Conservation (phyloP, 805 yeast species). For the Cyberlindnera xishuangbannaensis region DNA sequence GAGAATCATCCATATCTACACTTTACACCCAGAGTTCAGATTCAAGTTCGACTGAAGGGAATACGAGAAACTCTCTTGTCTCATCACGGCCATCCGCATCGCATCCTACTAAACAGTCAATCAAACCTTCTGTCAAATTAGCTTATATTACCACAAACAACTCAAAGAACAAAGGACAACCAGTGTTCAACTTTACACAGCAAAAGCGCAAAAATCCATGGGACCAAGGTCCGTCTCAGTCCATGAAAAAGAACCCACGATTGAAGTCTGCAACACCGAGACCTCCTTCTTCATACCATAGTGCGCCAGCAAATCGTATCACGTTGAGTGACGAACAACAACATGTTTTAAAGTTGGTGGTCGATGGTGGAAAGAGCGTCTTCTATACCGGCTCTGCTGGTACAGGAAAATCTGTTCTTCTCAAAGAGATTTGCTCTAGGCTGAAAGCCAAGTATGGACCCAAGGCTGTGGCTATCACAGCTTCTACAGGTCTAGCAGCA, state of each 20-base stretch:
- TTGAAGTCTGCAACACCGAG: too few species aligned
- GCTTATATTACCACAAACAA: conserved; percentile 11
- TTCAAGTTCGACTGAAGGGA: conserved; percentile 5
- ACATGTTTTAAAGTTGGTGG: conserved; percentile 45
- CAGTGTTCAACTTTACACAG: too few species aligned
- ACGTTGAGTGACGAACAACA: conserved; percentile 42
- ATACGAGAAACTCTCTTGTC: too few species aligned
- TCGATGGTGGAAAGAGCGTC: conserved; percentile 46
- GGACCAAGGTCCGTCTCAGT: too few species aligned
- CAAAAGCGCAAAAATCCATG: neutral
- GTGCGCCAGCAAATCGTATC: conserved; percentile 1
- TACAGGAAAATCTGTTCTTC: conserved; percentile 75
- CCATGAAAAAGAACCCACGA: too few species aligned
- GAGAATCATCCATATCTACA: neutral
- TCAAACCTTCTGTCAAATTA: too few species aligned
- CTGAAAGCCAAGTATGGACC: conserved; percentile 39
- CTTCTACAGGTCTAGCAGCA: conserved; percentile 96
- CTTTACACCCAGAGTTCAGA: conserved; percentile 2
- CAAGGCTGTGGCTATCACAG: conserved; percentile 72
- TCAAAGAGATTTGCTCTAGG: conserved; percentile 55
- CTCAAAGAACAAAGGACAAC: conserved; percentile 1
- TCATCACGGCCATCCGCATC: too few species aligned
- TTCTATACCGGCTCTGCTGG: conserved; percentile 86
- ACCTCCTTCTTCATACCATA: too few species aligned
- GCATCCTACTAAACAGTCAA: too few species aligned